Conservation (phyloP, 1,284 basidiomycete species). For the Irpex rosettiformis region DNA sequence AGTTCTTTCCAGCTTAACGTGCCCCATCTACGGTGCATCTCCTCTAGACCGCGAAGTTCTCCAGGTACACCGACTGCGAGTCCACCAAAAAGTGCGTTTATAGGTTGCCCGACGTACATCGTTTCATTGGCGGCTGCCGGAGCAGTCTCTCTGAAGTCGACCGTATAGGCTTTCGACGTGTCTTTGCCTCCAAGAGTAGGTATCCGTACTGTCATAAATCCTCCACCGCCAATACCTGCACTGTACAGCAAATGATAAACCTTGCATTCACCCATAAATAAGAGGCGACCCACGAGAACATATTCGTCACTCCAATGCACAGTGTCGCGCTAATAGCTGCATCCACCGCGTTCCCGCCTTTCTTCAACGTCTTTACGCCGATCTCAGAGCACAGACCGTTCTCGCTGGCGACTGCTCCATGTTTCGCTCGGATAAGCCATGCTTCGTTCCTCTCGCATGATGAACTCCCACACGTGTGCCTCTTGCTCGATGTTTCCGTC, state of each 20-base stretch:
- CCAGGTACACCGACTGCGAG: conserved; percentile 84
- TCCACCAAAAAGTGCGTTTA: conserved; percentile 67
- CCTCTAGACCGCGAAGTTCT: conserved; percentile 80
- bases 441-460: conserved; percentile 55
- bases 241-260: conserved; percentile 24
- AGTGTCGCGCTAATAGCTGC: conserved; percentile 79
- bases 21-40: conserved; percentile 80
- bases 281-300: conserved; percentile 68
- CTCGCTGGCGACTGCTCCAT: conserved; percentile 87
- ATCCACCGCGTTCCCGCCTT: conserved; percentile 90
- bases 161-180: conserved; percentile 62
- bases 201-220: conserved; percentile 86
- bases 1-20: conserved; percentile 74
- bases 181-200: conserved; percentile 44
- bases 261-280: neutral
- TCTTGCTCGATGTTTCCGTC: neutral
- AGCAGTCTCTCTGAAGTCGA: conserved; percentile 90
- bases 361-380: conserved; percentile 72
- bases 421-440: conserved; percentile 66
- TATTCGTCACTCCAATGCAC: conserved; percentile 85
- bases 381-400: conserved; percentile 82
- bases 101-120: conserved; percentile 66
- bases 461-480: conserved; percentile 10
- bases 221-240: conserved; percentile 87
- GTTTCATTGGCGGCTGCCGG: conserved; percentile 67